phyloP scores from a whole-genome alignment of 225 moss, liverwort and hornwort genomes.

The Rhytidiadelphus loreus region DNA sequence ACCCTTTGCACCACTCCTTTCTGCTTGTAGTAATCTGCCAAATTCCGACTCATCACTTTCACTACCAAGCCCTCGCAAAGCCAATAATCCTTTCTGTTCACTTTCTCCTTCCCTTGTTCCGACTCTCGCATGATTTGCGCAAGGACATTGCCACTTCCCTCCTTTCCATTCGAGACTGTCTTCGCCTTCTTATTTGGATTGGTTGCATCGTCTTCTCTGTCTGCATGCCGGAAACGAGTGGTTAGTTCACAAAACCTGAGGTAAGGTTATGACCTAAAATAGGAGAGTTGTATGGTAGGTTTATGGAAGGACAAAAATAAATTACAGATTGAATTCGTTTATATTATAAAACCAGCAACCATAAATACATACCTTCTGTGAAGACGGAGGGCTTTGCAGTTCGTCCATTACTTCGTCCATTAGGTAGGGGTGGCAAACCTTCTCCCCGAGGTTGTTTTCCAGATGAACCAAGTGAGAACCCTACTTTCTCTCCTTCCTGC shows the following conservation, averaged over 20 bases:
- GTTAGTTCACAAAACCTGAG: background rate
- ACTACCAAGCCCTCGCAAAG: constrained; percentile 75
- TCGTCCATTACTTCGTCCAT: constrained; percentile 16
- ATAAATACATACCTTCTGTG: constrained; percentile 6
- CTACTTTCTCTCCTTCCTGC: constrained; percentile 62
- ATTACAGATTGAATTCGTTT: background rate
- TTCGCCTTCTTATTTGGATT: constrained; percentile 26
- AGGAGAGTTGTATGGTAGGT: background rate
- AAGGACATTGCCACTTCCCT: constrained; percentile 27
- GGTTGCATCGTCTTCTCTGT: constrained; percentile 11
- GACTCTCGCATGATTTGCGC: constrained; percentile 71
- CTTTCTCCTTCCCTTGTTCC: constrained; percentile 66
- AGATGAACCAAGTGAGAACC: constrained; percentile 50
- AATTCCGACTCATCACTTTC: constrained; percentile 68
- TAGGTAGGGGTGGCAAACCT: constrained; percentile 19
- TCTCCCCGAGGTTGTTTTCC: constrained; percentile 34
- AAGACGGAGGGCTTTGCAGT: constrained; percentile 35
- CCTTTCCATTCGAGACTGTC: constrained; percentile 8
- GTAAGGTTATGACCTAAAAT: background rate
- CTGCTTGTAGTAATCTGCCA: constrained; percentile 77
- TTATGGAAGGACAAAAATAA: background rate
- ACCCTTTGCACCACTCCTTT: constrained; percentile 72
- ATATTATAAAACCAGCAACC: background rate
- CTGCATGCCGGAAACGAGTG: background rate
- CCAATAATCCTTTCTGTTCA: constrained; percentile 77